phyloP scores from a whole-genome alignment of 148 eudicot genomes.

The Chenopodium quinoa region DNA sequence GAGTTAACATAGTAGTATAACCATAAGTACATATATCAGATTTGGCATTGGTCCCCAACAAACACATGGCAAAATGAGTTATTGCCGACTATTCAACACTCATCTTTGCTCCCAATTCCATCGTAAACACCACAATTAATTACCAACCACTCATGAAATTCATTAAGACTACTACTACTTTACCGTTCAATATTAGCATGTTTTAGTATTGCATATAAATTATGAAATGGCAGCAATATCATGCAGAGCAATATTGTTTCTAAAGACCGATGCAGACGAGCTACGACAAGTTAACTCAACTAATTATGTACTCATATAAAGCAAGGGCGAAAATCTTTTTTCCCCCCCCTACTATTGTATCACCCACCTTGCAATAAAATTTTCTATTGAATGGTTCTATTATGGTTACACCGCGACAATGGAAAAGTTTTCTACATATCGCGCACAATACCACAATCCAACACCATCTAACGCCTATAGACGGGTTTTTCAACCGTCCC shows the following conservation, averaged over 20 bases:
- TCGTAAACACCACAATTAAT: slow-evolving; percentile 17
- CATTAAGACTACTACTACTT: background rate
- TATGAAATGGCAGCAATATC: background rate
- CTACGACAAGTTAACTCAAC: background rate
- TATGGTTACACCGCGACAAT: background rate
- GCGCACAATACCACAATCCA: too few species aligned
- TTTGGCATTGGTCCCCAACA: slow-evolving; percentile 29
- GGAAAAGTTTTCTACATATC: too few species aligned
- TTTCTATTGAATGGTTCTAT: too few species aligned
- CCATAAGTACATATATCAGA: slow-evolving; percentile 18
- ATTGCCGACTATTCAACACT: background rate
- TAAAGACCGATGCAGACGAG: background rate
- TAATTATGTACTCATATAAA: background rate
- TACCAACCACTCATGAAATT: slow-evolving; percentile 3
- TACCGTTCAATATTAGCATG: background rate
- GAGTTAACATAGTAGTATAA: slow-evolving; percentile 1
- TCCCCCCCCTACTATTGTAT: too few species aligned
- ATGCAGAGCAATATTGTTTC: background rate
- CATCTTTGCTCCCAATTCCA: slow-evolving; percentile 7
- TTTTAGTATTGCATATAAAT: background rate
- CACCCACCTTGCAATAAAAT: too few species aligned
- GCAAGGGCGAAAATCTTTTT: background rate
- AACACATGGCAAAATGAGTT: slow-evolving; percentile 16
- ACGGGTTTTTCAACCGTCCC: background rate
- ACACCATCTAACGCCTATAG: too few species aligned